Evolutionary conservation across 2,329 filamentous ascomycete genomes (phyloP), one percentile per base, ranked within the genome.

Genomic region (Colletotrichum chlorophyti): DNA sequence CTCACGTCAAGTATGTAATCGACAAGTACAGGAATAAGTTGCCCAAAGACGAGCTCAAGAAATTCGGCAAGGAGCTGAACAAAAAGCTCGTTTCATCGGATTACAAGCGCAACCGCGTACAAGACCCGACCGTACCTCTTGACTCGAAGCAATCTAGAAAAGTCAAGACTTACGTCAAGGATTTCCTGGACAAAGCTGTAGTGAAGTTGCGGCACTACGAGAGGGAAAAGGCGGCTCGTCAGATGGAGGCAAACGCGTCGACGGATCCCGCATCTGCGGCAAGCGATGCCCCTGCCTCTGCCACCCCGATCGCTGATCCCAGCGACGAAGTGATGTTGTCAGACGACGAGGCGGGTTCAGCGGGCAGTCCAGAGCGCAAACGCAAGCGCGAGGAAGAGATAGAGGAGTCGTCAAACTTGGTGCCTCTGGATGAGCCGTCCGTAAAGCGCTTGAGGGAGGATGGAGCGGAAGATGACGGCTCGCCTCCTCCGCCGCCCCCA

Each of bases 11-110:
- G 72, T 83, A 92, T 63, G 88, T 97, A 1, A 85, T 94, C 68
- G 89, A 94, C 72, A 95, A 92, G 68, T 98, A 93, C 73, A 90
- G 89, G 62, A 84, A 93, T 68, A 93, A 92, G 74, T 85, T 98
- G 19, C 91, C 92, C 4, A 93, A 90, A 69, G 93, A 97, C 6
- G 83, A 88, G 46, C 71, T 88, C 3, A 88, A 88, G 68, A 82
- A 82, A 55, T 80, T 87, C 43, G 82, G 80, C 53, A 86, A 87
- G 66, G 82, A 89, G 72, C 83, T 94, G 42, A 87, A 87, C 54
- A 97, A 97, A 75, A 96, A 94, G 73, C 83, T 98, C 12, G 93
- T 97, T 17, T 86, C 91, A 15, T 95, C 92, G 0, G 94, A 98
- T 72, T 97, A 91, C 76, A 96, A 96, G 72, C 90, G 94, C 68